A percentile compares a stretch with the other conserved stretches of the same genome.
These are phyloP conservation scores for Leishmania mexicana DNA, from an alignment of 208 protist species.

Conservation along the genomic window DNA sequence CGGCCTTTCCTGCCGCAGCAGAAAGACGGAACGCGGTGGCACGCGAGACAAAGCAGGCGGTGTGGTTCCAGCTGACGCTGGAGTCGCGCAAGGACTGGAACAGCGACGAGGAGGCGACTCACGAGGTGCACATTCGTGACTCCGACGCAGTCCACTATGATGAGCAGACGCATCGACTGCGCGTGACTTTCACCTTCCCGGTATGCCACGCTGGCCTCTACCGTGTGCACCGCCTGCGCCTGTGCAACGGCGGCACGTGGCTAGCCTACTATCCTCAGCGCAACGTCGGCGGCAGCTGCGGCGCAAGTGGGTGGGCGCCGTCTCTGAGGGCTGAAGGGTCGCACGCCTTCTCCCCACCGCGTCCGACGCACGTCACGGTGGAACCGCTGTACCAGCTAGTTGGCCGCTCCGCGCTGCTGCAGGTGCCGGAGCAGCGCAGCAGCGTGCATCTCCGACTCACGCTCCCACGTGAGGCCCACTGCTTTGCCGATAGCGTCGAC, in stretches of 20 bases:
- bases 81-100: constrained; percentile 78
- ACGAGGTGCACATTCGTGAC: constrained; percentile 52
- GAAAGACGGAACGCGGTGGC: background rate
- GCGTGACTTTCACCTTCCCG: constrained; percentile 41
- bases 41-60: background rate
- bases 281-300: background rate
- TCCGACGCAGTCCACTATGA: constrained; percentile 34
- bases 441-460: constrained; percentile 50
- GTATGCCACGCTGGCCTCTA: constrained; percentile 74
- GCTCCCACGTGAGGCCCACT: constrained; percentile 54
- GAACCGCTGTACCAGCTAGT: constrained; percentile 17
- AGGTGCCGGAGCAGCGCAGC: constrained; percentile 57
- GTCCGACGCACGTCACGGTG: background rate
- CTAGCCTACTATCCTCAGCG: constrained; percentile 38
- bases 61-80: constrained; percentile 42
- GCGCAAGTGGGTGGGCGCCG: background rate
- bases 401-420: constrained; percentile 19
- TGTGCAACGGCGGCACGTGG: constrained; percentile 47
- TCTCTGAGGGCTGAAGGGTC: background rate
- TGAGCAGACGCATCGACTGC: constrained; percentile 30
- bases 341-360: background rate
- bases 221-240: constrained; percentile 47
- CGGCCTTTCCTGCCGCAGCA: background rate
- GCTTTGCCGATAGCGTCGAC: constrained; percentile 63
- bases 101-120: constrained; percentile 53